A percentile compares a stretch with the other conserved stretches of the same genome.
Conservation (phyloP, 495 filamentous ascomycete genomes). For the Xeromyces bisporus region DNA sequence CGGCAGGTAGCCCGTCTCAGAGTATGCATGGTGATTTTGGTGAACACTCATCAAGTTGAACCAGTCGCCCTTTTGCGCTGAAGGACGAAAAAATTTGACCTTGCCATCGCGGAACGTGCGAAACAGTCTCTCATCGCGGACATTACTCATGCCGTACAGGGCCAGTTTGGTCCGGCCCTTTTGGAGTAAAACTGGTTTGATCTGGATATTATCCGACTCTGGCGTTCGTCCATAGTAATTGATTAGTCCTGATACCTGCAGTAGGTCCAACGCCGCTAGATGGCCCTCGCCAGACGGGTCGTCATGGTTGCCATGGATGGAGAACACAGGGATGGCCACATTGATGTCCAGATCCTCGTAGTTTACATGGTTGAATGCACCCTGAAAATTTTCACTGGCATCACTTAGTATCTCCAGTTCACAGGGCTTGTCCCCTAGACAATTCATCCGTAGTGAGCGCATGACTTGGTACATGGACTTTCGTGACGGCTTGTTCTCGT, state of each 20-base stretch:
- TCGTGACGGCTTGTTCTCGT: constrained; percentile 95
- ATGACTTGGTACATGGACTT: constrained; percentile 96
- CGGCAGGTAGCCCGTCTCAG: constrained; percentile 75
- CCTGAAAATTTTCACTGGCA: constrained; percentile 70
- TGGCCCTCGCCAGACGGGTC: constrained; percentile 90
- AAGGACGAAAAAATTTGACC: constrained; percentile 82
- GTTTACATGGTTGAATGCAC: constrained; percentile 80
- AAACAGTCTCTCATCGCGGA: constrained; percentile 86
- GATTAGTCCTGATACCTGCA: constrained; percentile 77
- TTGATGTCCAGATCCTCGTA: constrained; percentile 98
- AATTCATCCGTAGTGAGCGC: constrained; percentile 81
- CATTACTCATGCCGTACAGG: constrained; percentile 90
- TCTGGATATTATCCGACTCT: constrained; percentile 76
- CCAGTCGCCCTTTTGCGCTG: constrained; percentile 74
- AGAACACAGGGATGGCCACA: constrained; percentile 92
- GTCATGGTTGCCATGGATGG: constrained; percentile 97
- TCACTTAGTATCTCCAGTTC: constrained; percentile 92
- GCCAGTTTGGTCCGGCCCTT: constrained; percentile 91
- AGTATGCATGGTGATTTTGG: constrained; percentile 89
- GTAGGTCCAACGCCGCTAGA: constrained; percentile 72
- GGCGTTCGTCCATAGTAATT: constrained; percentile 94
- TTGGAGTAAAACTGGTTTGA: constrained; percentile 83
- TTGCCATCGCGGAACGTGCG: constrained; percentile 85
- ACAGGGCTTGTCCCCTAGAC: constrained; percentile 86
- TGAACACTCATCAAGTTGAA: constrained; percentile 94